Evolutionary conservation across 2,329 filamentous ascomycete species (phyloP), one percentile per base, ranked within the genome.

Genomic region (Fusarium paranaense): DNA sequence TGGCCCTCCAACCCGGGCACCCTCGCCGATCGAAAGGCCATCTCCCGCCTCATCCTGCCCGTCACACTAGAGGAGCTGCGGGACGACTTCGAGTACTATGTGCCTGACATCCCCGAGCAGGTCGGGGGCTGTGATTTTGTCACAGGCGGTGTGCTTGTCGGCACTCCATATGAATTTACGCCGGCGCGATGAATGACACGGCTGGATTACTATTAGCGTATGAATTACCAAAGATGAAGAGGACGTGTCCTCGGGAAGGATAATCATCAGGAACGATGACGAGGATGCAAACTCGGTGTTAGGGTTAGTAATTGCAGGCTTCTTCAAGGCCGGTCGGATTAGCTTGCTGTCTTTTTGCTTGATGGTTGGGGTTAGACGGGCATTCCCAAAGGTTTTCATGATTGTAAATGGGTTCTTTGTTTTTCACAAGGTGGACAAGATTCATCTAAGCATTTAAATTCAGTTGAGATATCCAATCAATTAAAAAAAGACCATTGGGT

Each of bases 21-120:
- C 4, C 75, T 83, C 35, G 76, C 81, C 40, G 78, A 80, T 33
- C 76, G 80, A 9, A 78, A 79, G 27, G 66, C 81, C 22, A 66
- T 83, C 1, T 81, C 81, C 50, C 71, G 80, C n/a, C 75, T 83
- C 10, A 70, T 80, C 0, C 71, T 83, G 0, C 82, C 82, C 10
- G 72, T 83, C 3, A 67, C 76, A 22, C 71, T 80, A 2, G 68
- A 52, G 58, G 82, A 83, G 67, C 69, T 83, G 10, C 74, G 77
- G 5, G 80, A 82, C 50, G 81, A 81, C 22, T 76, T 75, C 11
- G 75, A 80, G 33, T 82, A 79, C 35, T 83, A 83, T 67, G 76
- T 79, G 1, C 78, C 78, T 25, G 74, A 73, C 27, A 78, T 79
- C 40, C 78, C 80, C 1, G 76, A 76, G 3, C 77, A 78, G 16